Conservation (phyloP, 2,329 filamentous ascomycete species). For the Monosporascus cannonballus region DNA sequence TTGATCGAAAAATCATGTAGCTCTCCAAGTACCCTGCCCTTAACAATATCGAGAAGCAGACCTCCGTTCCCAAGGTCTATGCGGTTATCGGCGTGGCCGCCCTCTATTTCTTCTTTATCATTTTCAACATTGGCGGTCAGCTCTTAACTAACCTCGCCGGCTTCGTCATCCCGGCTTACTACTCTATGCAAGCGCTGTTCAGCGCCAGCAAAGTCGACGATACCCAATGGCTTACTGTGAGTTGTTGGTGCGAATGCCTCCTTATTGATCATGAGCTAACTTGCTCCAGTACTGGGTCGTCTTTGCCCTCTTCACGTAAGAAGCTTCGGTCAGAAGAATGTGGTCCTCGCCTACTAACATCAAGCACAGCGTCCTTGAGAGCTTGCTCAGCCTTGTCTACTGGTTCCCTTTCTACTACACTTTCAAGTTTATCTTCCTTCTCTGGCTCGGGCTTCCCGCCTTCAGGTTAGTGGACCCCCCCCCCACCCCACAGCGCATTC, state of each 20-base stretch:
- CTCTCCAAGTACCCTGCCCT: slow-evolving; percentile 79
- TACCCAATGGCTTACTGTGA: slow-evolving; percentile 72
- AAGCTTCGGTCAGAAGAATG: slow-evolving; percentile 4
- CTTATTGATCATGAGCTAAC: slow-evolving; percentile 27
- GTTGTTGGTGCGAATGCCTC: slow-evolving; percentile 24
- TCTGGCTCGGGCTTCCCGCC: slow-evolving; percentile 95
- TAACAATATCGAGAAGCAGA: slow-evolving; percentile 81
- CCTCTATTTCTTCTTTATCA: slow-evolving; percentile 85
- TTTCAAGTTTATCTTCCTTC: slow-evolving; percentile 96
- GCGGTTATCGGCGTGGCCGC: slow-evolving; percentile 68
- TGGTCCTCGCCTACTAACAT: slow-evolving; percentile 6
- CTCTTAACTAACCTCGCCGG: slow-evolving; percentile 83
- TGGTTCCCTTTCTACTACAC: slow-evolving; percentile 99
- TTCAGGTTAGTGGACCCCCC: slow-evolving; percentile 65
- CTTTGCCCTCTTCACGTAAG: slow-evolving; percentile 71
- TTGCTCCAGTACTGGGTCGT: slow-evolving; percentile 73
- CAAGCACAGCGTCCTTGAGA: slow-evolving; percentile 61
- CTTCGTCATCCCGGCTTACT: slow-evolving; percentile 78
- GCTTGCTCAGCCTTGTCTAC: slow-evolving; percentile 77
- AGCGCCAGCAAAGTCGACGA: slow-evolving; percentile 66
- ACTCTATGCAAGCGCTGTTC: slow-evolving; percentile 75
- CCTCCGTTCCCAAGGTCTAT: slow-evolving; percentile 79
- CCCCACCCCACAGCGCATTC: not conserved
- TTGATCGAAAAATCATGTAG: slow-evolving; percentile 36
- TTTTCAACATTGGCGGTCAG: slow-evolving; percentile 88